Evolutionary conservation across 495 filamentous ascomycete species (phyloP).

Genomic region (Aspergillus carlsbadensis): DNA sequence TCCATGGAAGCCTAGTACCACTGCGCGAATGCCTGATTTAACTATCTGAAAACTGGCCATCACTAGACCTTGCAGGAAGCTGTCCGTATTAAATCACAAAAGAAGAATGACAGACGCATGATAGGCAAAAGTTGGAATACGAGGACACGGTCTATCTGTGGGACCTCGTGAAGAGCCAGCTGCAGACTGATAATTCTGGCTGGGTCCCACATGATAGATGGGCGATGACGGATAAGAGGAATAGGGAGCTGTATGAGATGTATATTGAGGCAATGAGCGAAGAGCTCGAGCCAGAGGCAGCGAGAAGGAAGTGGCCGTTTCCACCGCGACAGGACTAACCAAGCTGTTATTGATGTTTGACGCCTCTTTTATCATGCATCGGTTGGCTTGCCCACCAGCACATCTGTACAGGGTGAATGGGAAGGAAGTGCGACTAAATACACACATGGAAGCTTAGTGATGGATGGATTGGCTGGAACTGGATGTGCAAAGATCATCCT

Average conservation of each 20-base stretch:
- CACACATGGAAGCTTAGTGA: too few species aligned
- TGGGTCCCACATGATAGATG: conserved; percentile 24
- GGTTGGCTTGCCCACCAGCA: too few species aligned
- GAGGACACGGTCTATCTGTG: conserved; percentile 21
- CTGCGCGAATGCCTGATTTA: conserved; percentile 20
- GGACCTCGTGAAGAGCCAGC: conserved; percentile 23
- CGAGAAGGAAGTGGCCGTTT: conserved; percentile 21
- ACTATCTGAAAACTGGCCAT: conserved; percentile 22
- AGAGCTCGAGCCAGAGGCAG: conserved; percentile 13
- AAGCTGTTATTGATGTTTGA: too few species aligned
- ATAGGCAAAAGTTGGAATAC: conserved; percentile 14
- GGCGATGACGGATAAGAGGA: conserved; percentile 17
- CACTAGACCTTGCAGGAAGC: conserved; percentile 20
- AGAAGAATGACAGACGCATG: conserved; percentile 24
- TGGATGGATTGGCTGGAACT: too few species aligned
- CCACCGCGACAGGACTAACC: too few species aligned
- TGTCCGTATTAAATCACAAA: conserved; percentile 30
- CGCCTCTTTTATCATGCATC: too few species aligned
- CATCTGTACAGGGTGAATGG: too few species aligned
- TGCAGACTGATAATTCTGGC: conserved; percentile 23
- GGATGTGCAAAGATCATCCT: too few species aligned
- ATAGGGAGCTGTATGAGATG: conserved; percentile 18
- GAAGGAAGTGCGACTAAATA: too few species aligned
- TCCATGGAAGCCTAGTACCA: conserved; percentile 17
- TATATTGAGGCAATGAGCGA: conserved; percentile 22